Base-by-base conservation (phyloP, 2,329 filamentous ascomycete species). In the Trichoderma aggressivum region DNA sequence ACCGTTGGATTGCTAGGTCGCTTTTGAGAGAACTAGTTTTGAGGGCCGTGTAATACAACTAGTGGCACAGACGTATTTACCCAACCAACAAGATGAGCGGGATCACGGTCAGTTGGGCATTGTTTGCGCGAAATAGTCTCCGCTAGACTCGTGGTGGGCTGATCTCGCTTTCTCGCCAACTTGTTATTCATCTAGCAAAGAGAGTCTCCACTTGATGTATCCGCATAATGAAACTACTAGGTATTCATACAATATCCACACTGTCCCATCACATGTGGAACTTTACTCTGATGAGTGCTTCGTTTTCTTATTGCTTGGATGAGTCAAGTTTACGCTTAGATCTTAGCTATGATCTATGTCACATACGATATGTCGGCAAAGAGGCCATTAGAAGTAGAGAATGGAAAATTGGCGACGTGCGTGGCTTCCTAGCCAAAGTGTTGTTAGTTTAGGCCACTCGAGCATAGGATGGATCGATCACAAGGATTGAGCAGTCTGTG, bases 331-430 rank as follows among this genome's bases (percentile, higher is more conserved):
- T 6, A 14, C 11, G 11, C n/a, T 11, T 0, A 11, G 0, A 21
- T 50, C 11, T 3, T 0, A 12, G 21, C 11, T 14, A 53, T 53
- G 10, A 21, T 24, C 47, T 12, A 14, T 24, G 1, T 8, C 1
- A 4, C 21, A 53, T 7, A 4, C 21, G 2, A 1, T 21, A 1
- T 0, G 11, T 2, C 16, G n/a, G 18, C 3, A 11, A 21, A 50
- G n/a, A 3, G 21, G 39, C 3, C 14, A 50, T 21, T 21, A 21
- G 18, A 50, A 0, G 8, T 21, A 21, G n/a, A 21, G 4, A 50
- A 21, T 11, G 7, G 43, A 50, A 24, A 24, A n/a, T 2, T 21
- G 2, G 21, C n/a, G 1, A n/a, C n/a, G 4, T 53, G 2, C 12
- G 11, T 14, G 21, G 6, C n/a, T 53, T 24, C 1, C 8, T 1